Base-by-base conservation (phyloP, 2,329 filamentous ascomycete species). In the Mollisiaceae sp. region DNA sequence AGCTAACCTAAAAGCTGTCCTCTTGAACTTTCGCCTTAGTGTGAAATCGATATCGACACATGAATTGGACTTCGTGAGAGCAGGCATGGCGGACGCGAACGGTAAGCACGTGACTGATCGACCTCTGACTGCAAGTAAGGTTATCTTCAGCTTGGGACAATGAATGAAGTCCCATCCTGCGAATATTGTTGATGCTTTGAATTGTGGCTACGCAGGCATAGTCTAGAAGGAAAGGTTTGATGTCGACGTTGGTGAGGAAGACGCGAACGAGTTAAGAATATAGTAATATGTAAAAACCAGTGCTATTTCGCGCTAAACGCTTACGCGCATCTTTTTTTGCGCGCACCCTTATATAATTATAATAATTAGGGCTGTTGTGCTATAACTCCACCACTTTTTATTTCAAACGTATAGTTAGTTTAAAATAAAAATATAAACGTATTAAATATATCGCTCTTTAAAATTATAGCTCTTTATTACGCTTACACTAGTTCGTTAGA, bases 21-120 rank as follows among this genome's bases (percentile, higher is more conserved):
- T 94, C 67, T 87, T 85, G 78, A 94, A 94, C 60, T 92, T 89
- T 24, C 86, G 84, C 57, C 88, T 85, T 38, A 94, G 80, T 6
- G 91, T 92, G 75, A 92, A 93, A 69, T 91, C 89, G 66, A 93
- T 83, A 76, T 94, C 91, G 65, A 82, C 81, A 72, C 80, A 82
- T 52, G 84, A 86, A 65, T 80, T 79, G 59, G 77, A 78, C 69
- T 82, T 79, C 50, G 78, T 75, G 61, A 85, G 76, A 35, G 75
- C 72, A 38, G 74, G 71, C 73, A 75, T 74, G 2, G 35, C 39
- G 32, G 35, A 22, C 8, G 12, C 22, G 55, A 22, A 36, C 2
- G 52, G 3, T 27, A 11, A 35, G 20, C 55, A 57, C 35, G 32
- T 57, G 55, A 57, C 15, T 35, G 24, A 36, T 36, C 24, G n/a